Percentiles rank a stretch among this genome's conserved stretches.
These are phyloP conservation scores for Phytopythium mirpurense DNA, from an alignment of 352 stramenopile genomes.

Conservation along the genomic window DNA sequence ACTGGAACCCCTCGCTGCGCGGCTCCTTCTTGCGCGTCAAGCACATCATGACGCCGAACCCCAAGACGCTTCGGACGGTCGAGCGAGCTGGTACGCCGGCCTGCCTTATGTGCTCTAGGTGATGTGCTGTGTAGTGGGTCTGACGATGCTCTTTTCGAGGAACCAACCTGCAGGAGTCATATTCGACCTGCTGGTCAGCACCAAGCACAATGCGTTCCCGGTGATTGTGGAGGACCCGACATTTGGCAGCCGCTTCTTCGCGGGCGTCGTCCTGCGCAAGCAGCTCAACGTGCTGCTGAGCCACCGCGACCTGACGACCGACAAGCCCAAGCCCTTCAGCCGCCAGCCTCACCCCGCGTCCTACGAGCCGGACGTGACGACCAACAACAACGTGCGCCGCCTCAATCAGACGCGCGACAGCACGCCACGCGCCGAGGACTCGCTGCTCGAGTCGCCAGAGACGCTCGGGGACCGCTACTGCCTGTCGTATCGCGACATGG, in stretches of 20 bases:
- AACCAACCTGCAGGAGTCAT: no score
- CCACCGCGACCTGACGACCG: constrained; percentile 50
- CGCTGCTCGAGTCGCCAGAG: constrained; percentile 26
- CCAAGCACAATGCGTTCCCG: constrained; percentile 84
- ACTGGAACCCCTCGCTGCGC: constrained; percentile 66
- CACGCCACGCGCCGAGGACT: constrained; percentile 36
- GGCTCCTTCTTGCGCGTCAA: constrained; percentile 73
- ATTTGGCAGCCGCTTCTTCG: constrained; percentile 80
- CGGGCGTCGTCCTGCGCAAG: constrained; percentile 74
- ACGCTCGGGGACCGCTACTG: constrained; percentile 37
- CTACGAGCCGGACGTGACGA: constrained; percentile 27
- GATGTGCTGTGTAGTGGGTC: no score
- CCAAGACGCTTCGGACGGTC: constrained; percentile 92
- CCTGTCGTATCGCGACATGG: constrained; percentile 80
- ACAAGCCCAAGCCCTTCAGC: constrained; percentile 74
- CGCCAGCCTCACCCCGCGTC: constrained; percentile 52
- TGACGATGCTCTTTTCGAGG: no score
- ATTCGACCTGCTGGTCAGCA: constrained; percentile 88
- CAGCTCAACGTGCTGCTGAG: constrained; percentile 76
- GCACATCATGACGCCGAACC: constrained; percentile 94
- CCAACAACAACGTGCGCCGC: constrained; percentile 16
- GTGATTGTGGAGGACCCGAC: constrained; percentile 84
- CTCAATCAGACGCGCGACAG: constrained; percentile 18
- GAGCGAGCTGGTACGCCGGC: constrained; percentile 53
- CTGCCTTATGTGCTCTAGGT: neutral